phyloP scores from a whole-genome alignment of 169 alveolate genomes.

The Babesia ovata region DNA sequence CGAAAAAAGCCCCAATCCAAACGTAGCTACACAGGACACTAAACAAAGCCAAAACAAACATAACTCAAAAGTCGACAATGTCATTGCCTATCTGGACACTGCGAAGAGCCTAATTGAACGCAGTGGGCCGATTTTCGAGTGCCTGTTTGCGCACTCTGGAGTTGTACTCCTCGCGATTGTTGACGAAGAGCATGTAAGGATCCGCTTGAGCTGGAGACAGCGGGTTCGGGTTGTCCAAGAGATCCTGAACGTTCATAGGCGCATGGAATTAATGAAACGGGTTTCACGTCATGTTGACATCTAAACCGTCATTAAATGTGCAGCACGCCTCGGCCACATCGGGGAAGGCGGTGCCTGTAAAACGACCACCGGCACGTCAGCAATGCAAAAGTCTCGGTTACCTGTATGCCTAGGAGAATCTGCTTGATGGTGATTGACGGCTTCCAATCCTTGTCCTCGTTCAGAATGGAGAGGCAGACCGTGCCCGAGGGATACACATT shows the following conservation, averaged over 20 bases:
- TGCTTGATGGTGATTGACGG: slow-evolving; percentile 98
- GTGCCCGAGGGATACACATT: slow-evolving; percentile 98
- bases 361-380: too few relatives aligned
- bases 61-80: too few relatives aligned
- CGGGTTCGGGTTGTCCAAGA: slow-evolving; percentile 95
- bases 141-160: slow-evolving; percentile 79
- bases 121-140: slow-evolving; percentile 52
- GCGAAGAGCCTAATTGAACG: background rate
- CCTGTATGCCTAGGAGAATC: slow-evolving; percentile 96
- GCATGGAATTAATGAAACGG: background rate
- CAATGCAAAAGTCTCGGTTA: background rate
- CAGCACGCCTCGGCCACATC: too few relatives aligned
- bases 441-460: slow-evolving; percentile 99
- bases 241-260: slow-evolving; percentile 78
- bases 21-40: too few relatives aligned
- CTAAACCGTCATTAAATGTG: too few relatives aligned
- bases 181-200: slow-evolving; percentile 90
- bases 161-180: slow-evolving; percentile 90
- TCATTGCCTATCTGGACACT: too few relatives aligned
- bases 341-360: too few relatives aligned
- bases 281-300: too few relatives aligned
- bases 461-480: slow-evolving; percentile 96
- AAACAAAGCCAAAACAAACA: too few relatives aligned
- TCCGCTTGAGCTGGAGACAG: slow-evolving; percentile 97
- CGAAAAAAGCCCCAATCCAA: too few relatives aligned